Percentiles rank a stretch among this genome's conserved stretches.
Evolutionary conservation across 2,329 filamentous ascomycete genomes (phyloP).

Genomic region (Phaeophleospora eucalypticola): DNA sequence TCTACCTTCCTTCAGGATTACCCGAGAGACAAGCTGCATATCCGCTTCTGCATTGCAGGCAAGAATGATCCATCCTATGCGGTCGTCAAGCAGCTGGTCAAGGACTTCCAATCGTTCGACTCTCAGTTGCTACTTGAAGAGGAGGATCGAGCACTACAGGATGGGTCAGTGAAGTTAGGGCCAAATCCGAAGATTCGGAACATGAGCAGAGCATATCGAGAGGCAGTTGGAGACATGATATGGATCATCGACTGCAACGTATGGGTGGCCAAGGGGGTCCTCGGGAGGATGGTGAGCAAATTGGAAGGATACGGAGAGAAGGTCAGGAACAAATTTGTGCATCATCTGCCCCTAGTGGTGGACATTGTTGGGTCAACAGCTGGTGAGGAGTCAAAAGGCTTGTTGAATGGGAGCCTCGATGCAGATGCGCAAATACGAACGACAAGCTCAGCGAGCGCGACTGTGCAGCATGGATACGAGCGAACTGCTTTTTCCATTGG

Average conservation of each 20-base stretch:
- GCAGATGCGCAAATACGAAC: constrained; percentile 19
- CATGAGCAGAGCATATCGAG: constrained; percentile 86
- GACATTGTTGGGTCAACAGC: constrained; percentile 50
- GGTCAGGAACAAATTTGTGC: constrained; percentile 76
- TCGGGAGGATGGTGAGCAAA: constrained; percentile 84
- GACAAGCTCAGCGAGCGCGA: constrained; percentile 24
- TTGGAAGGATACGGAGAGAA: constrained; percentile 64
- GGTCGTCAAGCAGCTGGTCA: constrained; percentile 65
- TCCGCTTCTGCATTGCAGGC: constrained; percentile 77
- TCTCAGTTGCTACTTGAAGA: constrained; percentile 73
- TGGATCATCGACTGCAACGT: constrained; percentile 98
- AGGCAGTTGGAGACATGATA: constrained; percentile 80
- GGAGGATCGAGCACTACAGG: constrained; percentile 68
- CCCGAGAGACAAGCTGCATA: constrained; percentile 67
- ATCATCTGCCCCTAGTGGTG: constrained; percentile 87
- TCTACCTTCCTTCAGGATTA: constrained; percentile 82
- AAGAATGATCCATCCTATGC: constrained; percentile 72
- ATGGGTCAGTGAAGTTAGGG: constrained; percentile 57
- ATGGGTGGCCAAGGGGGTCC: constrained; percentile 76
- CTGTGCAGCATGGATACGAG: constrained; percentile 16
- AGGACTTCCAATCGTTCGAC: constrained; percentile 69
- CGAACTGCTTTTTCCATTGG: constrained; percentile 39
- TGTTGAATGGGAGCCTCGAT: constrained; percentile 11
- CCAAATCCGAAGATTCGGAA: constrained; percentile 99
- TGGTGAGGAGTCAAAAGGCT: constrained; percentile 22